Conservation (phyloP, 2,329 filamentous ascomycete species). For the Verticillium nubilum region DNA sequence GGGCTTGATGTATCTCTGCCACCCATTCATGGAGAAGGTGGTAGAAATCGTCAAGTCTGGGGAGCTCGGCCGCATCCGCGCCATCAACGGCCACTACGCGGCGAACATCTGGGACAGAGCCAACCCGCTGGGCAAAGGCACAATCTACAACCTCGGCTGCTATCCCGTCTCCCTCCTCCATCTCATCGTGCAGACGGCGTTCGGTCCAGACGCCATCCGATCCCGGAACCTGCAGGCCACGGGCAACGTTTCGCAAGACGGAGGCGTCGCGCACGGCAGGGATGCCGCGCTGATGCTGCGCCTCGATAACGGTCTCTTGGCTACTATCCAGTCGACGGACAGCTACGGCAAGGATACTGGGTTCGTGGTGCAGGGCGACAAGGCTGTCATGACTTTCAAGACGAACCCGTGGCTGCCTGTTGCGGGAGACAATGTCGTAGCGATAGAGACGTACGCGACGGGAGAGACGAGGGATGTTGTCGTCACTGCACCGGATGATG, state of each 20-base stretch:
- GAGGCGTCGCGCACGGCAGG: slow-evolving; percentile 8
- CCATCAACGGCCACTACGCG: slow-evolving; percentile 19
- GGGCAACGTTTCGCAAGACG: slow-evolving; percentile 16
- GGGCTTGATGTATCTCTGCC: slow-evolving; percentile 20
- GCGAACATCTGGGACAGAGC: slow-evolving; percentile 20
- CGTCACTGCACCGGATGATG: slow-evolving; percentile 14
- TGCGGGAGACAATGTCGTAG: slow-evolving; percentile 17
- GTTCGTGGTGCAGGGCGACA: slow-evolving; percentile 17
- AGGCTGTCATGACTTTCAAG: slow-evolving; percentile 16
- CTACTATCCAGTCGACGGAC: slow-evolving; percentile 19
- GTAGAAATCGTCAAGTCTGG: slow-evolving; percentile 16
- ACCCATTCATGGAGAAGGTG: slow-evolving; percentile 17
- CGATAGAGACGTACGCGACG: slow-evolving; percentile 15
- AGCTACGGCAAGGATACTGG: slow-evolving; percentile 19
- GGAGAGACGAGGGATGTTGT: slow-evolving; percentile 13
- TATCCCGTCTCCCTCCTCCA: slow-evolving; percentile 21
- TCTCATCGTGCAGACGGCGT: slow-evolving; percentile 17
- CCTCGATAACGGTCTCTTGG: slow-evolving; percentile 17
- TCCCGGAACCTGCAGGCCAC: slow-evolving; percentile 13
- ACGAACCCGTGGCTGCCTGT: slow-evolving; percentile 21
- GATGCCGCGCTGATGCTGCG: slow-evolving; percentile 17
- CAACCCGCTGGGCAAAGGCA: slow-evolving; percentile 20
- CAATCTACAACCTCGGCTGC: slow-evolving; percentile 22
- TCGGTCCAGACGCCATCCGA: slow-evolving; percentile 13
- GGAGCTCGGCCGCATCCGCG: slow-evolving; percentile 14